Conservation (phyloP, 345 rosid species). For the Pseudoturritis turrita region DNA sequence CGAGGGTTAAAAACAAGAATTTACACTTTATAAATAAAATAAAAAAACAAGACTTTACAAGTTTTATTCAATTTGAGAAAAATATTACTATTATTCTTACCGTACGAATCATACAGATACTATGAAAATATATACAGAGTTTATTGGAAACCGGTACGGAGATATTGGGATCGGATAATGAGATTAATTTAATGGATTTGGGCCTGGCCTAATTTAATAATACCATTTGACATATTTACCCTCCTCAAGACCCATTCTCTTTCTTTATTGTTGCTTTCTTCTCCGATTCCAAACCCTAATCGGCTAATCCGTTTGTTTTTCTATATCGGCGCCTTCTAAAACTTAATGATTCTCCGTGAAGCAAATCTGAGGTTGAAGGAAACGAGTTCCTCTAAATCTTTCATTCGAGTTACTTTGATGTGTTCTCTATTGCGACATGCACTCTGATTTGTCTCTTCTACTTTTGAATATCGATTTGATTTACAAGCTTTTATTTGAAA, state of each 20-base stretch:
- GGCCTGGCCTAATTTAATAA: neutral
- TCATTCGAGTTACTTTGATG: neutral
- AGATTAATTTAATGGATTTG: constrained; percentile 8
- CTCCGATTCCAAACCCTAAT: constrained; percentile 8
- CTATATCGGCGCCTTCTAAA: neutral
- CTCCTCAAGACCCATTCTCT: too few species aligned
- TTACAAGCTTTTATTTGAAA: neutral
- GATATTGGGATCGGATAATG: neutral
- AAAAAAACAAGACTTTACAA: neutral
- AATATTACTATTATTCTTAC: neutral
- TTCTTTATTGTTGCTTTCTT: neutral
- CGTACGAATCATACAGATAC: neutral
- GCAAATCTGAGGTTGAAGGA: neutral
- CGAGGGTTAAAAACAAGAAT: too few species aligned
- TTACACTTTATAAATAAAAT: too few species aligned
- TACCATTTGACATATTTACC: neutral
- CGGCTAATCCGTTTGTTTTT: neutral
- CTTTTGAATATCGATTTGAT: neutral
- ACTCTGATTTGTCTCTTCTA: neutral
- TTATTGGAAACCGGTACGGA: neutral
- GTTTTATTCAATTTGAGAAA: neutral
- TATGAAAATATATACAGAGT: neutral
- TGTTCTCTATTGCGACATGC: neutral
- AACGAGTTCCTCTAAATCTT: neutral
- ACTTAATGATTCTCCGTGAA: neutral